Evolutionary conservation across 768 basidiomycete species (phyloP).

Genomic region (Tulasnella sp.): DNA sequence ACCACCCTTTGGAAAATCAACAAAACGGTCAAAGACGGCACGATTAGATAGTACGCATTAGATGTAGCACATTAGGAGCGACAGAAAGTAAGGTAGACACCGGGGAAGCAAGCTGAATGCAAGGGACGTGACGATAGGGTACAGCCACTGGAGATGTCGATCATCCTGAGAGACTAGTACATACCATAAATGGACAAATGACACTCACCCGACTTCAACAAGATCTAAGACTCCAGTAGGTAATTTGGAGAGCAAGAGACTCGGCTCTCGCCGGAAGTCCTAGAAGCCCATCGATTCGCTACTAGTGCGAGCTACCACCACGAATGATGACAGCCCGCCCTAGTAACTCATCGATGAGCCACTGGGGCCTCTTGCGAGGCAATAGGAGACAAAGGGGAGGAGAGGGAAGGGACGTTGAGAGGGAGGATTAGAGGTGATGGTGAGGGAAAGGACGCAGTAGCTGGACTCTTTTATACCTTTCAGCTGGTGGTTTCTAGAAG

Average conservation of each 20-base stretch:
- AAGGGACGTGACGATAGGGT: neutral
- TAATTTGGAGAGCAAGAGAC: neutral
- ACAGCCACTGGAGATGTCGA: neutral
- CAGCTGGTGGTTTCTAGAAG: neutral
- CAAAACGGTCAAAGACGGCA: neutral
- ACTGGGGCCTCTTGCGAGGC: slow-evolving; percentile 3
- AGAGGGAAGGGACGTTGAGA: neutral
- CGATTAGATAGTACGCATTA: neutral
- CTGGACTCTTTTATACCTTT: neutral
- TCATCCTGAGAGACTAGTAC: neutral
- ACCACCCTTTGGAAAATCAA: neutral
- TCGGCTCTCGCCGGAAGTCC: neutral
- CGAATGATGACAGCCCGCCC: neutral
- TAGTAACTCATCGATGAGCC: neutral
- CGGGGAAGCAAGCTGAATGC: neutral
- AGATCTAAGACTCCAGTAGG: too few species aligned
- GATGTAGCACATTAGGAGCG: too few species aligned
- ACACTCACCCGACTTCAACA: neutral
- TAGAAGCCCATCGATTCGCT: slow-evolving; percentile 2
- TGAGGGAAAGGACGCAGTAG: neutral
- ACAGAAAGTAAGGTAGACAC: neutral
- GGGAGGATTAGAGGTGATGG: neutral
- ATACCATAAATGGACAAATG: neutral
- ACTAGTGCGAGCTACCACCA: slow-evolving; percentile 2
- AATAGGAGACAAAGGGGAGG: neutral